Conservation (phyloP, 768 basidiomycete genomes). For the Boletellus sp. region DNA sequence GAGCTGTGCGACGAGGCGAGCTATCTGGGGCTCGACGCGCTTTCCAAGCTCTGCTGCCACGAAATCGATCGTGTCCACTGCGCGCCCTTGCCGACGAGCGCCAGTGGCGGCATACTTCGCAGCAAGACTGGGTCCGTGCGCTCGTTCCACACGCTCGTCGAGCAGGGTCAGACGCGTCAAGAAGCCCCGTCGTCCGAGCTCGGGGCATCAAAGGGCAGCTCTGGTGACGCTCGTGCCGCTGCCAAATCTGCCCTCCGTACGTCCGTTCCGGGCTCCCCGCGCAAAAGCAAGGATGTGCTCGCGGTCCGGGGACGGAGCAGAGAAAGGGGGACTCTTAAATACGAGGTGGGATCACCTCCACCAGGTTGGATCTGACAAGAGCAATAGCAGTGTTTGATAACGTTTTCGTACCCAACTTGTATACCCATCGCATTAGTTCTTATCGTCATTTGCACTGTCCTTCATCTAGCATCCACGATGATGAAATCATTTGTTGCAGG, state of each 20-base stretch:
- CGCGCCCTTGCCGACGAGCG: constrained; percentile 30
- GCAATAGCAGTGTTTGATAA: neutral
- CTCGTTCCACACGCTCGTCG: constrained; percentile 59
- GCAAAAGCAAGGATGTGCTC: constrained; percentile 10
- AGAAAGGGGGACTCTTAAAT: neutral
- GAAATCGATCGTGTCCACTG: constrained; percentile 57
- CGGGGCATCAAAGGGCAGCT: constrained; percentile 1
- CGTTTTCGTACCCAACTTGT: neutral
- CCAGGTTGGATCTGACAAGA: constrained; percentile 47
- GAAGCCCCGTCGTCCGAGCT: constrained; percentile 9
- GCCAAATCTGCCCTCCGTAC: neutral
- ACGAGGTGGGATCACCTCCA: constrained; percentile 25
- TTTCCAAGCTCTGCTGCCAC: constrained; percentile 62
- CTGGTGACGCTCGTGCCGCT: neutral
- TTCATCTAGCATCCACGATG: neutral
- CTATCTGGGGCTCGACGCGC: constrained; percentile 65
- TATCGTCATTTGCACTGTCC: neutral
- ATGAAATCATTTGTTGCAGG: constrained; percentile 13
- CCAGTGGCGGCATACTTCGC: constrained; percentile 35
- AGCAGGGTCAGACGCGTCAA: constrained; percentile 40
- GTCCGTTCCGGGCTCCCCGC: constrained; percentile 8
- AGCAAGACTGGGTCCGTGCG: constrained; percentile 54
- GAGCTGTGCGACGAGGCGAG: constrained; percentile 78
- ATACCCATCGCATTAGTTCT: neutral
- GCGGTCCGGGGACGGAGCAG: constrained; percentile 14